Evolutionary conservation across 257 asterid genomes (phyloP), one percentile per base, ranked within the genome.

Genomic region (Lavandula angustifolia): DNA sequence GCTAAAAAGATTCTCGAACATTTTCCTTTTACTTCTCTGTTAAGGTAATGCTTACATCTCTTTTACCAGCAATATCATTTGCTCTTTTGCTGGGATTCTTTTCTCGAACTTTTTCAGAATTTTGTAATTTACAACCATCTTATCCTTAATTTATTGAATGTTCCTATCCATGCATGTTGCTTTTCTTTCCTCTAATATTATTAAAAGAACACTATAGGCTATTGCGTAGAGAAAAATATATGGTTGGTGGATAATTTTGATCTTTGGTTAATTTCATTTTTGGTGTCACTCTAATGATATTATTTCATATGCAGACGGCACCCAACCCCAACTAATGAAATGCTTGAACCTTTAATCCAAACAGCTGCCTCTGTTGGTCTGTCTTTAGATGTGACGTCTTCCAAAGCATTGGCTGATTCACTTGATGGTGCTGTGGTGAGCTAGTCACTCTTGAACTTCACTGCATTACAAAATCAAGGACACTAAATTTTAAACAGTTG

Each of bases 331-430:
- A 90, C 99, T 65, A 94, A 86, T 62, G 99, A 94, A 79, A 94
- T 90, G 97, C 95, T 90, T 66, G 97, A 94, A 75, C 99, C 99
- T 76, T 79, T 94, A 72, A 60, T 86, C 44, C 95, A 81, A 55
- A 90, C 97, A 53, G 96, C 97, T 79, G 88, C 94, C 70, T 84
- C 97, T 58, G 82, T 90, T 74, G 97, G 97, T 80, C 66, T 94
- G 60, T 75, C 76, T 69, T 82, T 94, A 78, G 99, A 90, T 67
- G 85, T 91, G 64, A 54, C 96, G 62, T 94, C 99, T 58, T 94
- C 99, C 64, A 94, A 90, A 82, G 90, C 97, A 58, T 65, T 94
- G 78, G 97, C 99, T 67, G 99, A 94, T 81, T 94, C 99, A 62
- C 95, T 94, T 37, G 99, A 94, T 81, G 80, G 62, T 75, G 99